Conservation (phyloP, 2,329 filamentous ascomycete genomes). For the Neopestalotiopsis sp. region DNA sequence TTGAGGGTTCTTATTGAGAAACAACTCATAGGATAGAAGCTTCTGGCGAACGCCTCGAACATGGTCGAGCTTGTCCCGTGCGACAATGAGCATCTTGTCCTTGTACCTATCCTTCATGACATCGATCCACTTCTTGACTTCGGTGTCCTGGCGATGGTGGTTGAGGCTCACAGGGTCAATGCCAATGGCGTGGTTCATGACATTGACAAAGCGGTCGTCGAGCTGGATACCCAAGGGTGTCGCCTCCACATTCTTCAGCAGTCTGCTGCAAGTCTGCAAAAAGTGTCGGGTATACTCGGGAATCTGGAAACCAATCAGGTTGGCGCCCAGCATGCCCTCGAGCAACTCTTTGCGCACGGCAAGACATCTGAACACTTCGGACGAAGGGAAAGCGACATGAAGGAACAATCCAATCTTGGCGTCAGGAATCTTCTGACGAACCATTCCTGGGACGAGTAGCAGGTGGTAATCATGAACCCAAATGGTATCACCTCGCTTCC, state of each 20-base stretch:
- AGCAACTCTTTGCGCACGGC: constrained; percentile 86
- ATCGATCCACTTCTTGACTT: constrained; percentile 79
- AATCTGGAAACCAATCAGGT: constrained; percentile 92
- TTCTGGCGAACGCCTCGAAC: constrained; percentile 94
- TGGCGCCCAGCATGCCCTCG: constrained; percentile 91
- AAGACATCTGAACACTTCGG: constrained; percentile 92
- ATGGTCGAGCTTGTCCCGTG: constrained; percentile 91
- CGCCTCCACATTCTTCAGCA: constrained; percentile 86
- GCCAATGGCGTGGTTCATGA: constrained; percentile 84
- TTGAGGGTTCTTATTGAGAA: constrained; percentile 90
- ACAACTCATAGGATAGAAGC: constrained; percentile 88
- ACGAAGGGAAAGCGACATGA: constrained; percentile 93
- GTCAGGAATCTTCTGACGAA: constrained; percentile 87
- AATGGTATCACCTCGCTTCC: constrained; percentile 90
- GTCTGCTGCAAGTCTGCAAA: constrained; percentile 90
- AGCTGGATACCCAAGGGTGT: constrained; percentile 87
- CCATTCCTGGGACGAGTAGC: constrained; percentile 84
- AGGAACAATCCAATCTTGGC: constrained; percentile 97
- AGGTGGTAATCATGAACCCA: constrained; percentile 98
- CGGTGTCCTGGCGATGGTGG: constrained; percentile 70
- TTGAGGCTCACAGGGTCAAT: constrained; percentile 83
- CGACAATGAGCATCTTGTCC: constrained; percentile 89
- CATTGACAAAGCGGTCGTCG: constrained; percentile 91
- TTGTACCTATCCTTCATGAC: constrained; percentile 84
- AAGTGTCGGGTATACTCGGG: constrained; percentile 94